Base-by-base conservation (phyloP, 1,139 yeast species). In the Debaryomyces fabryi region DNA sequence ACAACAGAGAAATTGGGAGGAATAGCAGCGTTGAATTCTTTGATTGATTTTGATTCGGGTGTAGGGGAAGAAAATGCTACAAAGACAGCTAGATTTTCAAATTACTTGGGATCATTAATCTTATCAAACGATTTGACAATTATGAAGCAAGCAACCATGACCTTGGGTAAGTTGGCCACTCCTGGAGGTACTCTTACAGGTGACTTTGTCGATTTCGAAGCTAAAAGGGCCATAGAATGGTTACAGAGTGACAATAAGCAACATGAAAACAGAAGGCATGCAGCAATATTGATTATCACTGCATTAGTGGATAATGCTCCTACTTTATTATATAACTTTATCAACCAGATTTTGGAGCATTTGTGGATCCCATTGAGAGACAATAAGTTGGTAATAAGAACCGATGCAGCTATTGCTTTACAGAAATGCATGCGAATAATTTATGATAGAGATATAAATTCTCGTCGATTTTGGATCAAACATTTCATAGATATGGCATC, bases 161-260 rank as follows among this genome's bases (percentile, higher is more conserved):
- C 97, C 0, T 74, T 93, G 57, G 98, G 98, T 6, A 87, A 86
- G 57, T 72, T 93, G 54, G 96, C 98, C 0, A 82, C 86, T 1
- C 92, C 96, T 0, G 96, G 96, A 23, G 95, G 96, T 0, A 83
- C 95, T 1, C 71, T 91, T 48, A 89, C 96, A 0, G 91, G 96
- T 0, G 97, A 91, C 49, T 86, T 93, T 65, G 97, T 93, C 25
- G 97, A 92, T 54, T 88, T 84, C 58, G 97, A 93, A 64, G 95
- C 95, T 10, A 88, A 88, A 60, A 78, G 91, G 48, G 91, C 97
- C 41, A 76, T 92, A 46, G 98, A 93, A 65, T 88, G 97, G 96
- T 77, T 93, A 32, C 92, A 88, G 49, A 77, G 86, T 20, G 84
- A 82, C 44, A 92, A 86, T 56, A 85, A 89, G 56, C 92, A 87